Percentiles rank a stretch among this genome's conserved stretches.
Evolutionary conservation across 1,284 basidiomycete genomes (phyloP).

Genomic region (Exsudoporus floridanus): DNA sequence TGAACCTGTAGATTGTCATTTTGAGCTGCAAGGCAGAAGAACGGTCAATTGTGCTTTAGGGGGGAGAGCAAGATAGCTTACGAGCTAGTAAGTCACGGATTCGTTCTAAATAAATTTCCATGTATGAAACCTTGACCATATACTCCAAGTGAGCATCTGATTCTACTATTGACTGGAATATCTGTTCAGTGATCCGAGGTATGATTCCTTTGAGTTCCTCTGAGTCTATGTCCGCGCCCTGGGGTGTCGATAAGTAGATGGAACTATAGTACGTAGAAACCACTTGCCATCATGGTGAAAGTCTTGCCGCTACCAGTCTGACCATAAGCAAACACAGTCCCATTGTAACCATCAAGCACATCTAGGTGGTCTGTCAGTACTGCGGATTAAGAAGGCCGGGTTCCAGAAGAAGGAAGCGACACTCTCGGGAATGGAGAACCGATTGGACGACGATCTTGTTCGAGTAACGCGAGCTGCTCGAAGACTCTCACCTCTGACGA

Average conservation of each 20-base stretch:
- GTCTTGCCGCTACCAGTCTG: slow-evolving; percentile 98
- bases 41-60: not conserved
- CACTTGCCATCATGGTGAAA: slow-evolving; percentile 92
- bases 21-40: slow-evolving; percentile 61
- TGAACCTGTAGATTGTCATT: slow-evolving; percentile 99
- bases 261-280: slow-evolving; percentile 8
- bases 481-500: slow-evolving; percentile 65
- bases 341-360: slow-evolving; percentile 98
- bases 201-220: slow-evolving; percentile 93
- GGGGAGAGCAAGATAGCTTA: slow-evolving; percentile 47
- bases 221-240: slow-evolving; percentile 98
- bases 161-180: slow-evolving; percentile 96
- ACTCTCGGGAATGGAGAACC: not conserved
- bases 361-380: slow-evolving; percentile 52
- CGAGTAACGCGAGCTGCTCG: not conserved
- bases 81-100: slow-evolving; percentile 96
- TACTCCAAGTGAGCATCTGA: slow-evolving; percentile 97
- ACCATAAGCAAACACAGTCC: slow-evolving; percentile 97
- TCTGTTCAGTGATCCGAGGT: slow-evolving; percentile 98
- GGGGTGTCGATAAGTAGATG: slow-evolving; percentile 15
- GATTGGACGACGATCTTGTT: not conserved
- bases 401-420: slow-evolving; percentile 4
- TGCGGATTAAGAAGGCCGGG: slow-evolving; percentile 6
- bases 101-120: slow-evolving; percentile 99
- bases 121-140: slow-evolving; percentile 99